Conservation (phyloP, 1,139 yeast genomes). For the Suhomyces kunorum region DNA sequence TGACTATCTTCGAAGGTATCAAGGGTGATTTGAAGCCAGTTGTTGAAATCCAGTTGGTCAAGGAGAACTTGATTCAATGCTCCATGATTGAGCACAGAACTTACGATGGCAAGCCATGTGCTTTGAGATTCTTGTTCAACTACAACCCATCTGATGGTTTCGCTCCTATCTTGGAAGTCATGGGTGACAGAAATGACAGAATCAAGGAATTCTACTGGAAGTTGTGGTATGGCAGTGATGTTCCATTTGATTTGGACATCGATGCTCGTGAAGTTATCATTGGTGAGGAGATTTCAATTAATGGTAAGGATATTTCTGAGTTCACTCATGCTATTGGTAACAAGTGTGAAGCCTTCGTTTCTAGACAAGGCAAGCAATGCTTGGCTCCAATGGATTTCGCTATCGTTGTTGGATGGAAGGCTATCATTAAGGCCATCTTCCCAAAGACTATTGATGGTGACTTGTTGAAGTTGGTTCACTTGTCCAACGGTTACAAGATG, state of each 20-base stretch:
- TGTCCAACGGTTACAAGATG: conserved; percentile 94
- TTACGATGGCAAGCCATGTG: conserved; percentile 70
- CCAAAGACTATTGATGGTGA: conserved; percentile 97
- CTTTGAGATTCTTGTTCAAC: conserved; percentile 73
- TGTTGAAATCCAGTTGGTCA: conserved; percentile 57
- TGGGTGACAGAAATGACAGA: conserved; percentile 88
- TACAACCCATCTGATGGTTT: conserved; percentile 86
- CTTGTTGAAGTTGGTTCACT: conserved; percentile 86
- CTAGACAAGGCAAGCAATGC: conserved; percentile 79
- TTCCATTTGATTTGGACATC: conserved; percentile 59
- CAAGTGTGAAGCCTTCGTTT: conserved; percentile 93
- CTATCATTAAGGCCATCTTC: conserved; percentile 95
- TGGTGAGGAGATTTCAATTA: conserved; percentile 71
- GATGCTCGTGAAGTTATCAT: conserved; percentile 69
- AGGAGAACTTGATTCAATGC: conserved; percentile 58
- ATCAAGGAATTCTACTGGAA: conserved; percentile 97
- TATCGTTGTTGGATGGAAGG: conserved; percentile 97
- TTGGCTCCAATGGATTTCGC: conserved; percentile 99
- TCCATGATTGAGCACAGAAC: conserved; percentile 87
- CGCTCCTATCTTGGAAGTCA: conserved; percentile 89
- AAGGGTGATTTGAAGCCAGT: conserved; percentile 74
- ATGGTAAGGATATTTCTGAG: conserved; percentile 80
- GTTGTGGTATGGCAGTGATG: conserved; percentile 82
- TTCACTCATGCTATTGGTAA: conserved; percentile 97
- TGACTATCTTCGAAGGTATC: conserved; percentile 68